Evolutionary conservation across 2,329 filamentous ascomycete species (phyloP).

Genomic region (Dothideomycetidae sp.): DNA sequence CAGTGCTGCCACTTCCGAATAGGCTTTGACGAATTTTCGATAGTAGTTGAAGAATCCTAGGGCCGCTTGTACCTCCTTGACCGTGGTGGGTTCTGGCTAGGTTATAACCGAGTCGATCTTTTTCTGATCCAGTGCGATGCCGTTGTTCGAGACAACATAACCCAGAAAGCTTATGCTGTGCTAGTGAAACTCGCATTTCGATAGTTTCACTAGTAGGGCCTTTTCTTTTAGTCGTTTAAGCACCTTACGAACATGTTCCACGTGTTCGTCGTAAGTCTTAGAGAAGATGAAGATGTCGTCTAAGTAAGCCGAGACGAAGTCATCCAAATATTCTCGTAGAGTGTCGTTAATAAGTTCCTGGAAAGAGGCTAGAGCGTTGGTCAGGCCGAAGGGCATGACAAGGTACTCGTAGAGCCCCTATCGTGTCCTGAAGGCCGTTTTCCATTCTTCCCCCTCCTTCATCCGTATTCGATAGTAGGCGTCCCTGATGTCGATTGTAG

Average conservation of each 20-base stretch:
- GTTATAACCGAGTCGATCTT: conserved; percentile 2
- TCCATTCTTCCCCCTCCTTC: conserved; percentile 14
- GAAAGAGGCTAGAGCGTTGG: conserved; percentile 16
- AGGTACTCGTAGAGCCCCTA: conserved; percentile 17
- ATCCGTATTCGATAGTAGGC: conserved; percentile 19
- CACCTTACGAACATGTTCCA: conserved; percentile 4
- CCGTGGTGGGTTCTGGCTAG: not conserved
- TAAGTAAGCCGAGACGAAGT: conserved; percentile 17
- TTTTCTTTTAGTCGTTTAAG: conserved; percentile 4
- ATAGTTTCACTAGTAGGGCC: conserved; percentile 9
- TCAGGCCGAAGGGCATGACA: conserved; percentile 18
- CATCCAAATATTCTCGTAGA: conserved; percentile 12
- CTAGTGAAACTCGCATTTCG: conserved; percentile 11
- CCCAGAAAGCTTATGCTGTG: conserved; percentile 13
- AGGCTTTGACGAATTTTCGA: conserved; percentile 5
- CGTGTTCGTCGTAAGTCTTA: conserved; percentile 6
- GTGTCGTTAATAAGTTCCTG: conserved; percentile 18
- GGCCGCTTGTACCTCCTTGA: conserved; percentile 8
- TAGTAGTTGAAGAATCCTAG: conserved; percentile 12
- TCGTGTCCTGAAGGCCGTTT: conserved; percentile 14
- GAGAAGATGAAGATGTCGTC: conserved; percentile 23
- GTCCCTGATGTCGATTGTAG: conserved; percentile 16
- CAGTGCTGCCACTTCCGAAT: conserved; percentile 1
- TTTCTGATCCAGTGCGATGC: conserved; percentile 2
- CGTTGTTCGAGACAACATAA: conserved; percentile 8